These are phyloP conservation scores for Suillus fuscotomentosus DNA, from an alignment of 768 basidiomycete species.

Conservation along the genomic window DNA sequence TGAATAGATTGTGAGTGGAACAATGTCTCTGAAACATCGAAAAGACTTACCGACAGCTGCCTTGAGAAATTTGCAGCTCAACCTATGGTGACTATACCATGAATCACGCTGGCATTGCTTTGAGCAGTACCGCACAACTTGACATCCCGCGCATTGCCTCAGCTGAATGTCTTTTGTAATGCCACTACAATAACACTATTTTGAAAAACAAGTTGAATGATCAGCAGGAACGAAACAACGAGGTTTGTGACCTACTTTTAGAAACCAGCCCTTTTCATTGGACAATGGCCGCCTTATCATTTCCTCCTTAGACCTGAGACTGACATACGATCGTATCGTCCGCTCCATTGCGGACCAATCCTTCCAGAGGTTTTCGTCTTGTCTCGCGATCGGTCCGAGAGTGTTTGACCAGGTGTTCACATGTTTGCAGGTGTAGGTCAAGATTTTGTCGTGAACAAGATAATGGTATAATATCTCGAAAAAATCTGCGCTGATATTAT, in stretches of 20 bases:
- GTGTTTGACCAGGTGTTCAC: background rate
- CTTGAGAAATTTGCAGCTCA: background rate
- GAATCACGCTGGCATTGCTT: constrained; percentile 1
- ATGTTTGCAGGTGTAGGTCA: background rate
- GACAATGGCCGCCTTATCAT: background rate
- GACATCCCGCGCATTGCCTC: background rate
- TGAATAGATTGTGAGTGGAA: background rate
- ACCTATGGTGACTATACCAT: background rate
- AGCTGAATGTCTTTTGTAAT: background rate
- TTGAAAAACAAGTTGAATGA: background rate
- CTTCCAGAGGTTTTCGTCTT: background rate
- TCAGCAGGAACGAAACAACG: background rate
- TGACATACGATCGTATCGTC: background rate
- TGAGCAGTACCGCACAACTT: constrained; percentile 1
- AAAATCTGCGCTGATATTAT: background rate
- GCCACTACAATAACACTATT: background rate
- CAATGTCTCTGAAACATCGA: background rate
- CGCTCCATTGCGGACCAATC: background rate
- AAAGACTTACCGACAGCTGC: background rate
- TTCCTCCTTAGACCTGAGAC: background rate
- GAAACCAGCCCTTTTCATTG: background rate
- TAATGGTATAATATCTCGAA: background rate
- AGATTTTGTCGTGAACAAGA: background rate
- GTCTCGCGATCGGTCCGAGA: background rate
- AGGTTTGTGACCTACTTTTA: background rate